Evolutionary conservation across 78 protist genomes (phyloP).

Genomic region (Andalucia godoyi): DNA sequence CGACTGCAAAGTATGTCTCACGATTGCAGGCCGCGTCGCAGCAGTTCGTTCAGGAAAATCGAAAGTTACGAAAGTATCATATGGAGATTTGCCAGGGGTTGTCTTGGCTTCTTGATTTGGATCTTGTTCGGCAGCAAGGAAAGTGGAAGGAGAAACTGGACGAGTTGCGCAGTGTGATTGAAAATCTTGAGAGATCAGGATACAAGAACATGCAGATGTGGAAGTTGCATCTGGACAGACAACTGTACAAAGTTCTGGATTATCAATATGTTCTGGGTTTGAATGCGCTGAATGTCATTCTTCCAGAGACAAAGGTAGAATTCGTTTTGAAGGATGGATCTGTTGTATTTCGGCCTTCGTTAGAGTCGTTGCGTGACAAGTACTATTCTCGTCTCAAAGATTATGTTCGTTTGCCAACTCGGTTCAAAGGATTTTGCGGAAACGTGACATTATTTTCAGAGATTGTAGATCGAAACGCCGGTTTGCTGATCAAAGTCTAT

Average conservation of each 20-base stretch:
- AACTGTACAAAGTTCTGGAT: constrained; percentile 70
- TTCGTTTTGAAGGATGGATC: neutral
- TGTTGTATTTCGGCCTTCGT: constrained; percentile 38
- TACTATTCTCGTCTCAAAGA: constrained; percentile 37
- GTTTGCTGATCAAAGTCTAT: constrained; percentile 15
- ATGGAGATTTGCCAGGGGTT: constrained; percentile 5
- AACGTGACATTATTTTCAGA: constrained; percentile 11
- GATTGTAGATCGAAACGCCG: constrained; percentile 38
- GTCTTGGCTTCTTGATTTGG: constrained; percentile 8
- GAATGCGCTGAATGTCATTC: constrained; percentile 28
- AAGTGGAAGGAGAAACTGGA: constrained; percentile 16
- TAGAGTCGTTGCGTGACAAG: constrained; percentile 40
- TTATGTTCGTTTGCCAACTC: constrained; percentile 40
- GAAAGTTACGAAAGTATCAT: constrained; percentile 30
- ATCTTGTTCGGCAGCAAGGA: constrained; percentile 20
- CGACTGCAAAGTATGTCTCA: constrained; percentile 20
- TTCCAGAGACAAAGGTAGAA: constrained; percentile 15
- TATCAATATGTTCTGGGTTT: constrained; percentile 48
- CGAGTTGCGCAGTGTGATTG: constrained; percentile 13
- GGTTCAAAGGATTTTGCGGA: constrained; percentile 41
- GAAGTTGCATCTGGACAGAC: constrained; percentile 68
- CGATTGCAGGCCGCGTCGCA: constrained; percentile 30
- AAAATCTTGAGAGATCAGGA: neutral
- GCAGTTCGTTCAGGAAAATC: constrained; percentile 31
- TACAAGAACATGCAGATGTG: constrained; percentile 17